Evolutionary conservation across 1,139 yeast species (phyloP), one percentile per base, ranked within the genome.

Genomic region (Yamadazyma conglobata): DNA sequence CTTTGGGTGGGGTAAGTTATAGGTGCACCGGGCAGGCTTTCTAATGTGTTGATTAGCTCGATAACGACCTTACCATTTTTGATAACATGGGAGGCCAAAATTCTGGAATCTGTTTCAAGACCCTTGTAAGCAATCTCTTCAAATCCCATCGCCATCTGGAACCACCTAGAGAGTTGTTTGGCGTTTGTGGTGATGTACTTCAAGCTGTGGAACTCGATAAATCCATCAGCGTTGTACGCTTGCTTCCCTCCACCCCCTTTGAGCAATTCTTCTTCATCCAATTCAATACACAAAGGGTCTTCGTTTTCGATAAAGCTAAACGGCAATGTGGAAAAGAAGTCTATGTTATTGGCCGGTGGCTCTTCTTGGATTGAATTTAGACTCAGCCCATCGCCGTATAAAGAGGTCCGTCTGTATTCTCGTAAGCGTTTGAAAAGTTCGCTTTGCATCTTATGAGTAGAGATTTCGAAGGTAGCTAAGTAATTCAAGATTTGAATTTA

Each of bases 51-150:
- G 17, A 59, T 52, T 16, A 66, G 43, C 38, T 79, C 85, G 43
- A 85, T 60, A 1, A 67, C 43, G 4, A 79, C 70, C n/a, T 60
- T 47, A 1, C 82, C 82, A 47, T 79, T 79, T 22, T 52, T 53
- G 9, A 85, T 65, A 0, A 79, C 93, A 44, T 80, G 82, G 2
- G 81, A 64, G 5, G 77, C 69, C 9, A 76, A 52, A 9, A 64
- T 56, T 31, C 73, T 64, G 4, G 82, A 73, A 2, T 82, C 85
- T 2, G 80, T 81, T 47, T 82, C 91, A 27, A 85, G 63, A 2
- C 86, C 87, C 38, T 56, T 66, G 44, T 69, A 75, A 1, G 88
- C 93, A 27, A 79, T 52, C 27, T 70, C 74, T 17, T 60, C 45
- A 50, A 85, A 85, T 0, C 93, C 95, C 62, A 78, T 70, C 4